A percentile compares a stretch with the other conserved stretches of the same genome.
Conservation (phyloP, 257 asterid species). For the Solanum pennellii region DNA sequence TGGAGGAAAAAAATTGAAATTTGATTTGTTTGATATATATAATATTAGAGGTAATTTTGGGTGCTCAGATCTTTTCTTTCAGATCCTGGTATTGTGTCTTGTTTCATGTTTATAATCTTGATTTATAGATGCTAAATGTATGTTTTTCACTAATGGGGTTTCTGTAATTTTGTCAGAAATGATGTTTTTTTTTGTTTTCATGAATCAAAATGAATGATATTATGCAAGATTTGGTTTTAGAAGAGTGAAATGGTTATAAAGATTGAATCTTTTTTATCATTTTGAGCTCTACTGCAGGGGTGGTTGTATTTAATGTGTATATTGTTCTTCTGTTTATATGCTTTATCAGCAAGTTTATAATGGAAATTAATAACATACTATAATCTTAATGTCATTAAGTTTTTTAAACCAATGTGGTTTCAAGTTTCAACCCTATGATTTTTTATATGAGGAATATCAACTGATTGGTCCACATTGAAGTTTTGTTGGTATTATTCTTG, state of each 20-base stretch:
- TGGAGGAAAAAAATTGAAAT: neutral
- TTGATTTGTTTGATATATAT: neutral
- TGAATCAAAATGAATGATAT: neutral
- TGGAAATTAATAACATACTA: neutral
- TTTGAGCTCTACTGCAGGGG: neutral
- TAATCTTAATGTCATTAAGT: neutral
- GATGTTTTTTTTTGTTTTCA: neutral
- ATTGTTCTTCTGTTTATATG: neutral
- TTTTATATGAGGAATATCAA: neutral
- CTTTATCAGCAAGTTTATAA: neutral
- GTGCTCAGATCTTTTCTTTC: constrained; percentile 7
- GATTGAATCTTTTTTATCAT: neutral
- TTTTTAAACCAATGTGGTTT: neutral
- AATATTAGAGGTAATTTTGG: neutral
- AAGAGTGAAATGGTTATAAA: neutral
- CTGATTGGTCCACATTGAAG: neutral
- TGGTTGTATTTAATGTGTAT: neutral
- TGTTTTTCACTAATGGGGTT: neutral
- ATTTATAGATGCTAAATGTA: neutral
- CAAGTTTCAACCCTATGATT: neutral
- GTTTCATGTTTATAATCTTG: neutral
- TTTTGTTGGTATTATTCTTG: neutral
- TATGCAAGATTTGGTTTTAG: neutral
- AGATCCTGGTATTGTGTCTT: constrained; percentile 8
- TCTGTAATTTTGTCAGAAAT: neutral